These are phyloP conservation scores for Vitis hybrid DNA, from an alignment of 177 flowering plant genomes.

Conservation along the genomic window DNA sequence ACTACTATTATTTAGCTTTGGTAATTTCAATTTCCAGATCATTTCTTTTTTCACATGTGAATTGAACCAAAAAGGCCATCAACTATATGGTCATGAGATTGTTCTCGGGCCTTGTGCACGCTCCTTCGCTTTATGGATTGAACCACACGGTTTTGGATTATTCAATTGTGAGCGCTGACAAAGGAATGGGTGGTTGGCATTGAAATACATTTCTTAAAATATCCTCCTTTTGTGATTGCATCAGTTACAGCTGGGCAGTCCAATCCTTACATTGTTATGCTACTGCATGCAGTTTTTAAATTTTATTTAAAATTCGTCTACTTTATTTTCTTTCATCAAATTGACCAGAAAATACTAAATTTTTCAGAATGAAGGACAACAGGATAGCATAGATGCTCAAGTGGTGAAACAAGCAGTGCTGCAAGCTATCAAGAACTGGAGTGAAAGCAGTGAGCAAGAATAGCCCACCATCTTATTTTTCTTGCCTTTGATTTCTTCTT, in stretches of 20 bases:
- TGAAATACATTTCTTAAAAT: not conserved
- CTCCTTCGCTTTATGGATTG: not conserved
- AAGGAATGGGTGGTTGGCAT: conserved; percentile 13
- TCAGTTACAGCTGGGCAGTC: not conserved
- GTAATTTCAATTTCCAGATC: not conserved
- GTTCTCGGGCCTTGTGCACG: no score
- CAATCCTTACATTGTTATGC: not conserved
- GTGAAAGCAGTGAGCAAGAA: conserved; percentile 30
- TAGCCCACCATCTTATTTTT: no score
- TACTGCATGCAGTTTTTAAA: not conserved
- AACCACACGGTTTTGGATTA: conserved; percentile 14
- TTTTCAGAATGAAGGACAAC: conserved; percentile 43
- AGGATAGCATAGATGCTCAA: conserved; percentile 56
- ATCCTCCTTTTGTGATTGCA: not conserved
- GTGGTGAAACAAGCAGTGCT: conserved; percentile 59
- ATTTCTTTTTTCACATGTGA: conserved; percentile 5
- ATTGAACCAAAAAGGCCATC: not conserved
- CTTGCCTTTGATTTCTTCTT: not conserved
- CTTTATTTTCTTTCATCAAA: not conserved
- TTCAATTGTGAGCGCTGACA: not conserved
- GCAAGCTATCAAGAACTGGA: conserved; percentile 67
- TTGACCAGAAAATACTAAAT: not conserved
- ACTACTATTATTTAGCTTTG: not conserved
- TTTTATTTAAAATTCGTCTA: not conserved
- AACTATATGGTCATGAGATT: no score